Conservation (phyloP, 768 basidiomycete species). For the Boletus sensibilis region DNA sequence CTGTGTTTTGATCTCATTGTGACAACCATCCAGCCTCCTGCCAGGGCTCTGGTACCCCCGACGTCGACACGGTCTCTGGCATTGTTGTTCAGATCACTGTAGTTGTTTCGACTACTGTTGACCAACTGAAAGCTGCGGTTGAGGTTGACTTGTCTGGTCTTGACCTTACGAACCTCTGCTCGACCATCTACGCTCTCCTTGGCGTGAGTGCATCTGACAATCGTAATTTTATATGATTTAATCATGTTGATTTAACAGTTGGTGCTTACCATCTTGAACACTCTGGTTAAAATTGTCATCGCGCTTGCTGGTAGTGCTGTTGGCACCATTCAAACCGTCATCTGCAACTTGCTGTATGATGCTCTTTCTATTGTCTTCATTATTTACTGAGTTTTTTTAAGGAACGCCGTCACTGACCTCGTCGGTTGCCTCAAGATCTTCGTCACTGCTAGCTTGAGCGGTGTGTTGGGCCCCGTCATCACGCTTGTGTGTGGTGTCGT, state of each 20-base stretch:
- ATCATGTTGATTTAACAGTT: neutral
- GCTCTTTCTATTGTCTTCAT: neutral
- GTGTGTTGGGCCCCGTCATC: neutral
- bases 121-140: neutral
- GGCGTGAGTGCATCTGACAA: neutral
- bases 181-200: neutral
- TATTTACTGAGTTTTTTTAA: neutral
- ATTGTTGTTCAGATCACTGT: conserved; percentile 3
- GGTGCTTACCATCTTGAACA: neutral
- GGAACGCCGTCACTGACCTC: neutral
- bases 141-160: neutral
- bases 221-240: neutral
- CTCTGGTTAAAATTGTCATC: neutral
- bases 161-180: neutral
- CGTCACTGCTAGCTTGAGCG: neutral
- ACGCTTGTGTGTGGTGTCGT: neutral
- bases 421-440: conserved; percentile 5
- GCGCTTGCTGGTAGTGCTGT: neutral
- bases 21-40: neutral
- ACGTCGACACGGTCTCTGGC: neutral
- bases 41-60: neutral
- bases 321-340: neutral
- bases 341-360: conserved; percentile 5
- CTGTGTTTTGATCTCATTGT: fast-evolving
- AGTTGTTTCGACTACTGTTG: neutral